A percentile compares a stretch with the other conserved stretches of the same genome.
Evolutionary conservation across 1,284 basidiomycete genomes (phyloP).

Genomic region (Agaricales sp.): DNA sequence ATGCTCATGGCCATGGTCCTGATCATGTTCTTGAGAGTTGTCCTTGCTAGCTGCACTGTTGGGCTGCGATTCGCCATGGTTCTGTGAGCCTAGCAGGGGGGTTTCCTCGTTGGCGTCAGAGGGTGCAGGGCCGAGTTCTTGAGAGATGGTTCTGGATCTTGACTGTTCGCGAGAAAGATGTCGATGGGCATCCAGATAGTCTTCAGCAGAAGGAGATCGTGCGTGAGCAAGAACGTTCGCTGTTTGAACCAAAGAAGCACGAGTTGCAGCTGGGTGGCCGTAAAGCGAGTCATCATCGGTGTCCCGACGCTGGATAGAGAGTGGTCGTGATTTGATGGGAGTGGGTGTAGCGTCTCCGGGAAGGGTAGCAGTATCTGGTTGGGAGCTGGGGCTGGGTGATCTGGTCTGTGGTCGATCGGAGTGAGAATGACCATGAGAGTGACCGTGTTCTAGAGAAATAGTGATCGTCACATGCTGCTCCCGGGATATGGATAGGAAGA

Average conservation of each 20-base stretch:
- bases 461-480: constrained; percentile 3
- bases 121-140: not conserved
- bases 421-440: constrained; percentile 43
- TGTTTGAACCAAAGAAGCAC: constrained; percentile 80
- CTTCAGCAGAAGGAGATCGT: constrained; percentile 38
- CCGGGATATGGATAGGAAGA: constrained; percentile 5
- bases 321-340: constrained; percentile 26
- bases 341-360: constrained; percentile 17
- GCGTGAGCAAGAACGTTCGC: constrained; percentile 72
- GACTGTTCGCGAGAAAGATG: constrained; percentile 20
- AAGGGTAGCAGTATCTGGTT: constrained; percentile 10
- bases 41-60: not conserved
- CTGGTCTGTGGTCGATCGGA: constrained; percentile 17
- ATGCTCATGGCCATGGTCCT: constrained; percentile 15
- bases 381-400: constrained; percentile 19
- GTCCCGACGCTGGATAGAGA: constrained; percentile 19
- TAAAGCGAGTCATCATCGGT: constrained; percentile 59
- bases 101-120: constrained; percentile 21
- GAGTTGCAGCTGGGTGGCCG: constrained; percentile 82
- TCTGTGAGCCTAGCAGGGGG: not conserved
- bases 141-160: not conserved
- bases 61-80: constrained; percentile 11
- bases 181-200: too few species aligned
- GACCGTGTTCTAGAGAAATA: constrained; percentile 49
- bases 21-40: constrained; percentile 5